These are phyloP conservation scores for Debaryomyces singareniensis DNA, from an alignment of 1,139 yeast species.

Conservation along the genomic window DNA sequence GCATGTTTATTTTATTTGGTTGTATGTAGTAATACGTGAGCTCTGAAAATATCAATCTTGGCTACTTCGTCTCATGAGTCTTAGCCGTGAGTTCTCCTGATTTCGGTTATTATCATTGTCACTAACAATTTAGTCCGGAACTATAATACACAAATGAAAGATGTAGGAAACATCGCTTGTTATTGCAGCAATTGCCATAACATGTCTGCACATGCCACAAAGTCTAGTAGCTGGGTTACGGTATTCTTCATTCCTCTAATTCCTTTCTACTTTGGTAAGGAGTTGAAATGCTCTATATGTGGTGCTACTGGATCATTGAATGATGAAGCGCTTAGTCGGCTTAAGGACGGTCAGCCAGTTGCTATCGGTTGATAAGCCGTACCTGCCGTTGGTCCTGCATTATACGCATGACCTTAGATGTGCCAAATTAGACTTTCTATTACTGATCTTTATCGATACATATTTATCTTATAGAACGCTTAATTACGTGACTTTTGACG, in stretches of 20 bases:
- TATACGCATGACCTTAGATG: not conserved
- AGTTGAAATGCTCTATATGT: constrained; percentile 38
- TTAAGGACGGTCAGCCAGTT: constrained; percentile 37
- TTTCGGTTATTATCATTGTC: not conserved
- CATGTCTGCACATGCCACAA: constrained; percentile 37
- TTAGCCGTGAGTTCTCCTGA: not conserved
- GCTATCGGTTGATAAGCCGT: constrained; percentile 22
- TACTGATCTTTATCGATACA: no score
- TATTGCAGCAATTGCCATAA: constrained; percentile 41
- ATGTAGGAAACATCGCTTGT: constrained; percentile 22
- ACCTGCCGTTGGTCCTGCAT: not conserved
- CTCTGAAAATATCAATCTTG: no score
- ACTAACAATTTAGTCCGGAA: constrained; percentile 18
- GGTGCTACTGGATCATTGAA: constrained; percentile 37
- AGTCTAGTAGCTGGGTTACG: constrained; percentile 38
- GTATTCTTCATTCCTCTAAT: constrained; percentile 40
- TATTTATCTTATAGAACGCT: no score
- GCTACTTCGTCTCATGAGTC: not conserved
- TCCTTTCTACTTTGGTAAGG: constrained; percentile 35
- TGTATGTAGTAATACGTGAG: constrained; percentile 17
- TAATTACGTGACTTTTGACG: no score
- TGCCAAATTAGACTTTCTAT: no score
- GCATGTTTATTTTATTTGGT: constrained; percentile 25
- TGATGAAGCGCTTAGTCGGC: constrained; percentile 21
- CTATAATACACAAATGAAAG: constrained; percentile 22